phyloP scores from a whole-genome alignment of 257 asterid genomes.

The Solanum appendiculatum region DNA sequence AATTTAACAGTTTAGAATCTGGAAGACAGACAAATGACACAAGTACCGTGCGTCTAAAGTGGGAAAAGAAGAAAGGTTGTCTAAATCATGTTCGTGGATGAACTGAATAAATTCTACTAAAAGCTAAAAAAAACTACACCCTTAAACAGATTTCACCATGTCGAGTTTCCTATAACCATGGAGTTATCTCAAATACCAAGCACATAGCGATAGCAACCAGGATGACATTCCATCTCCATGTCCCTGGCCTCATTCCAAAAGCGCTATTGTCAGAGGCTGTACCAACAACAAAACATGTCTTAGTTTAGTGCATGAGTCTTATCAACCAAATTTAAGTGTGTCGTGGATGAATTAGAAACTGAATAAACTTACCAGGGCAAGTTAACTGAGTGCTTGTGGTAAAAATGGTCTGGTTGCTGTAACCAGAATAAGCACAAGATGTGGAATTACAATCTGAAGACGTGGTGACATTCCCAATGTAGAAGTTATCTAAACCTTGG shows the following conservation, averaged over 20 bases:
- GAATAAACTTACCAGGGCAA: slow-evolving; percentile 52
- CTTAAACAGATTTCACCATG: neutral
- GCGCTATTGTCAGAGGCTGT: slow-evolving; percentile 28
- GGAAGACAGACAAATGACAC: neutral
- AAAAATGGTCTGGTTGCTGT: slow-evolving; percentile 25
- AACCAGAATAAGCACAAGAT: slow-evolving; percentile 68
- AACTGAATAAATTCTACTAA: neutral
- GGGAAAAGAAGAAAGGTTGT: neutral
- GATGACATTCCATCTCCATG: slow-evolving; percentile 24
- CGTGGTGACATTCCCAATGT: slow-evolving; percentile 42
- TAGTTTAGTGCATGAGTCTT: neutral
- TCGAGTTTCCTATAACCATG: neutral
- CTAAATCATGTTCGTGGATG: neutral
- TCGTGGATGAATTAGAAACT: neutral
- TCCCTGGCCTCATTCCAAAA: slow-evolving; percentile 12
- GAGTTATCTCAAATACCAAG: slow-evolving; percentile 5
- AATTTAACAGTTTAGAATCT: neutral
- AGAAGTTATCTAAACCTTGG: slow-evolving; percentile 20
- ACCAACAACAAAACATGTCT: neutral
- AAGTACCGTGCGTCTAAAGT: neutral
- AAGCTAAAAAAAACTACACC: neutral
- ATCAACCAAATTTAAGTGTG: neutral
- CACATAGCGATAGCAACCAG: slow-evolving; percentile 6
- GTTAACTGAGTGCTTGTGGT: slow-evolving; percentile 27
- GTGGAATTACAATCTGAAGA: slow-evolving; percentile 38